Evolutionary conservation across 2,329 filamentous ascomycete genomes (phyloP), one percentile per base, ranked within the genome.

Genomic region (Gnomoniopsis smithogilvyi): DNA sequence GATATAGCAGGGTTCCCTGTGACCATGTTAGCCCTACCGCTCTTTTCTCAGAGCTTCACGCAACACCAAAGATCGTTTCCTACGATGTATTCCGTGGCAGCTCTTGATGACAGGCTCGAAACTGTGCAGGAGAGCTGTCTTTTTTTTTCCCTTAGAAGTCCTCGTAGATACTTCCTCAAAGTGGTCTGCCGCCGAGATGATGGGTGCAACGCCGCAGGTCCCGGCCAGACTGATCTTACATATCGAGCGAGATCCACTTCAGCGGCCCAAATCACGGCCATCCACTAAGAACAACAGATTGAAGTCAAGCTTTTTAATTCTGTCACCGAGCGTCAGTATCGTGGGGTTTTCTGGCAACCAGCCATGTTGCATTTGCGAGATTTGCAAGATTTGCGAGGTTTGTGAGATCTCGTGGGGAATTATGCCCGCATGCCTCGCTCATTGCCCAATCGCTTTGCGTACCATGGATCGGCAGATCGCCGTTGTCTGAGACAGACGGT

Each of bases 11-110:
- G 38, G 38, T 41, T n/a, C 6, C 14, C 6, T 12, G n/a, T 41
- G 38, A 30, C 8, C 38, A 6, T 55, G 51, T 59, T 51, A 61
- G 59, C 59, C 59, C 52, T 59, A 61, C 51, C 56, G 59, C 56
- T 36, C 49, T 55, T 58, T 59, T 15, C 19, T 30, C 17, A 58
- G 26, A 33, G 51, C 45, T 22, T 19, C 21, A 30, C 15, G 11
- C 12, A 49, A 43, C 48, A 55, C 56, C 30, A 38, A 17, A 30
- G 34, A n/a, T 17, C 22, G 49, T 26, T 21, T 22, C 26, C 8
- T 8, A 30, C 26, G 26, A 26, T 17, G 15, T 49, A 26, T 24
- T 41, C n/a, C n/a, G n/a, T n/a, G n/a, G n/a, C n/a, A n/a, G 30
- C 21, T 22, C 46, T 26, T 8, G 26, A 30, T 30, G 26, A n/a